These are phyloP conservation scores for Hirsutella minnesotensis DNA, from an alignment of 2,329 filamentous ascomycete genomes.

Conservation along the genomic window DNA sequence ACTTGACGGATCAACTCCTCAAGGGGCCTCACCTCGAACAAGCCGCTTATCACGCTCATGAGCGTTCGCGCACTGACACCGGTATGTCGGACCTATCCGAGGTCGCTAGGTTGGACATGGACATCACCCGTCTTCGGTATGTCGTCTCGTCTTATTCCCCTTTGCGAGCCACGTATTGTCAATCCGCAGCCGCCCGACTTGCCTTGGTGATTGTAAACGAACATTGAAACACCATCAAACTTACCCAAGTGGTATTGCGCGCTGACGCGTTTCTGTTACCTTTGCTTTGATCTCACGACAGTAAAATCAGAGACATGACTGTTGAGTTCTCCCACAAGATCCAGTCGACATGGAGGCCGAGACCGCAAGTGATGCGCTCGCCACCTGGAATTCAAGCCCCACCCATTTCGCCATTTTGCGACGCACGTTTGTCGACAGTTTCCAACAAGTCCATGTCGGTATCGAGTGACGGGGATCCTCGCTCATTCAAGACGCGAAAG, in stretches of 20 bases:
- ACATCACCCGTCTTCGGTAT: slow-evolving; percentile 21
- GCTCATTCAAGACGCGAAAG: slow-evolving; percentile 11
- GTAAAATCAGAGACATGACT: slow-evolving; percentile 22
- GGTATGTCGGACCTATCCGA: slow-evolving; percentile 16
- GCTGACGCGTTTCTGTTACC: not conserved
- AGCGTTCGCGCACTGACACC: slow-evolving; percentile 12
- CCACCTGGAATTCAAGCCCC: slow-evolving; percentile 8
- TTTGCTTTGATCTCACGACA: slow-evolving; percentile 5
- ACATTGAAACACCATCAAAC: no score
- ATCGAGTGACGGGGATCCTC: slow-evolving; percentile 10
- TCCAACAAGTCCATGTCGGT: slow-evolving; percentile 6
- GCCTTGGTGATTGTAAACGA: no score
- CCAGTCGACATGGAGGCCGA: slow-evolving; percentile 18
- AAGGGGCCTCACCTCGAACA: slow-evolving; percentile 20
- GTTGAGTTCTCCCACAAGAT: slow-evolving; percentile 22
- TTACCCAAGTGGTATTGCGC: not conserved
- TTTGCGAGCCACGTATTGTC: no score
- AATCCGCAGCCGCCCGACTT: no score
- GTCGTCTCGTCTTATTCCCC: slow-evolving; percentile 1
- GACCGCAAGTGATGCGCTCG: slow-evolving; percentile 8
- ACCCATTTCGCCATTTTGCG: slow-evolving; percentile 12
- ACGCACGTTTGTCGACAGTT: slow-evolving; percentile 8
- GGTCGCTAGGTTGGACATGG: slow-evolving; percentile 19
- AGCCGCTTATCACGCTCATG: slow-evolving; percentile 15
- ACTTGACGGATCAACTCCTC: slow-evolving; percentile 20